A percentile compares a stretch with the other conserved stretches of the same genome.
These are phyloP conservation scores for Cladosporium sp. DNA, from an alignment of 2,329 filamentous ascomycete genomes.

Conservation along the genomic window DNA sequence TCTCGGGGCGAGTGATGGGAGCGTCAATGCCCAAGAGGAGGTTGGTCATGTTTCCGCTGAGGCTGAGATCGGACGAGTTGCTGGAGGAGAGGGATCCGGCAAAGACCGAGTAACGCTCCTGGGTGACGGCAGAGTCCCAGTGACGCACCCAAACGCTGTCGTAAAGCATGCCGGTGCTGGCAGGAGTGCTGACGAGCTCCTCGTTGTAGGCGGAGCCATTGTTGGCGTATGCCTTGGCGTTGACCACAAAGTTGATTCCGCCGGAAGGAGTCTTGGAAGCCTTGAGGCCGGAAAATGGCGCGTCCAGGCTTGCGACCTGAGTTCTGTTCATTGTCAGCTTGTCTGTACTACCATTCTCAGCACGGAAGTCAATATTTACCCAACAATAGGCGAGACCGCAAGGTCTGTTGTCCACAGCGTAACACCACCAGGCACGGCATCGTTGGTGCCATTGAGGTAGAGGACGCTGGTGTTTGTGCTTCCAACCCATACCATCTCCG, in stretches of 20 bases:
- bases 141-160: slow-evolving; percentile 50
- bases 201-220: slow-evolving; percentile 43
- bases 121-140: slow-evolving; percentile 49
- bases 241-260: slow-evolving; percentile 25
- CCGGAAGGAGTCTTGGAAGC: slow-evolving; percentile 23
- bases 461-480: slow-evolving; percentile 28
- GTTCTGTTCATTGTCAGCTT: slow-evolving; percentile 10
- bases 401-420: slow-evolving; percentile 38
- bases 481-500: slow-evolving; percentile 30
- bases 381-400: slow-evolving; percentile 19
- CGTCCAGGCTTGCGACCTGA: slow-evolving; percentile 28
- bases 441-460: slow-evolving; percentile 25
- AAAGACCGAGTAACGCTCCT: slow-evolving; percentile 48
- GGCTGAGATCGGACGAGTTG: slow-evolving; percentile 15
- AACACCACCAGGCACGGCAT: slow-evolving; percentile 25
- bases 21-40: slow-evolving; percentile 21
- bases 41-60: slow-evolving; percentile 21
- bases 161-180: slow-evolving; percentile 46
- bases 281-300: slow-evolving; percentile 38
- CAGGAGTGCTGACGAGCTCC: slow-evolving; percentile 43
- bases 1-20: slow-evolving; percentile 23
- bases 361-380: no score
- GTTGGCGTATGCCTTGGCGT: slow-evolving; percentile 24
- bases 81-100: slow-evolving; percentile 38
- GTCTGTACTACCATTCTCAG: neutral